Conservation (phyloP, 2,329 filamentous ascomycete genomes). For the Epicoccum sorghinum region DNA sequence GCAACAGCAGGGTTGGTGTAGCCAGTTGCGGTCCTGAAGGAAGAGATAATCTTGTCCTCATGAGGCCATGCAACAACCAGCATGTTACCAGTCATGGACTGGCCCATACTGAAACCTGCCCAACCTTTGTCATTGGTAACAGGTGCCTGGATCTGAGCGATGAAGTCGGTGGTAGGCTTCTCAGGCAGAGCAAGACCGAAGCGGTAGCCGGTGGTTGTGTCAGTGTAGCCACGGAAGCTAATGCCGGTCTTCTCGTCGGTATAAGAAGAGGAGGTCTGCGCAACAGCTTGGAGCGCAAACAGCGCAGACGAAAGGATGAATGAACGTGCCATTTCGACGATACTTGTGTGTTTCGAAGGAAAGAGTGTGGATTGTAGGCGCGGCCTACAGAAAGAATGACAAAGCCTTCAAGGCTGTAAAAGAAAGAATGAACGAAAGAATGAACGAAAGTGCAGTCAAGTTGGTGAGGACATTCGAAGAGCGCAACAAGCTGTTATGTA, state of each 20-base stretch:
- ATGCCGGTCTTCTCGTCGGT: constrained; percentile 44
- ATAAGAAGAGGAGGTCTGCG: constrained; percentile 34
- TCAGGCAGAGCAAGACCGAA: constrained; percentile 61
- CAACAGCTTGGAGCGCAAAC: constrained; percentile 31
- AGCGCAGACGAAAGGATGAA: constrained; percentile 35
- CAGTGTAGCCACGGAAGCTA: constrained; percentile 39
- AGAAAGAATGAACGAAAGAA: constrained; percentile 22
- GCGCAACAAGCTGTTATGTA: constrained; percentile 22
- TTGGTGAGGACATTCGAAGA: constrained; percentile 5
- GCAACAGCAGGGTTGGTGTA: constrained; percentile 58
- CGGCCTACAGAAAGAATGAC: constrained; percentile 32
- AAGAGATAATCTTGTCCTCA: constrained; percentile 54
- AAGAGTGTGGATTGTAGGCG: constrained; percentile 30
- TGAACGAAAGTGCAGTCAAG: constrained; percentile 20
- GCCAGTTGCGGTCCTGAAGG: constrained; percentile 54
- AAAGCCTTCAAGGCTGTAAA: constrained; percentile 43
- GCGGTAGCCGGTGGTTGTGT: constrained; percentile 49
- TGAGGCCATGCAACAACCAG: constrained; percentile 62
- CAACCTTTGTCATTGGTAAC: constrained; percentile 57
- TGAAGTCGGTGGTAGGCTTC: constrained; percentile 58
- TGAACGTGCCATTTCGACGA: constrained; percentile 35
- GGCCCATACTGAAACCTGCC: constrained; percentile 57
- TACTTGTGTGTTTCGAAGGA: constrained; percentile 8
- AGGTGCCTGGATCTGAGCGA: constrained; percentile 56
- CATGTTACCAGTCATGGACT: constrained; percentile 57